Percentiles rank a stretch among this genome's conserved stretches.
phyloP scores from a whole-genome alignment of 768 basidiomycete species.

The Obba rivulosa region DNA sequence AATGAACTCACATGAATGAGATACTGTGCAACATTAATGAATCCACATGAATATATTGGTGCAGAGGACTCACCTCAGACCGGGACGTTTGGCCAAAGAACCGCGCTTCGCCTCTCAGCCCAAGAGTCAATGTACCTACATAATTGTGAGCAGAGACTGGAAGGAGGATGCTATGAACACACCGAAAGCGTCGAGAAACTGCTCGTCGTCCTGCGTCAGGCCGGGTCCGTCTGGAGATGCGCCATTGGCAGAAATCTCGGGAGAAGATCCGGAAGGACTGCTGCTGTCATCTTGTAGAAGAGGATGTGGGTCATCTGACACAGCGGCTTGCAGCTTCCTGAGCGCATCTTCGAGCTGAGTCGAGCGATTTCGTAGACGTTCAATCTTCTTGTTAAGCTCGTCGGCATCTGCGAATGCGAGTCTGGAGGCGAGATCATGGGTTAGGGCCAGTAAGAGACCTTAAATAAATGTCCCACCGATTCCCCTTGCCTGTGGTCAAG shows the following conservation, averaged over 20 bases:
- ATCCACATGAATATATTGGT: background rate
- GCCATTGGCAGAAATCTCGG: background rate
- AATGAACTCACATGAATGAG: slow-evolving; percentile 43
- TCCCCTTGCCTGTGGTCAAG: slow-evolving; percentile 55
- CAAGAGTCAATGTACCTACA: slow-evolving; percentile 53
- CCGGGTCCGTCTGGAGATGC: slow-evolving; percentile 6
- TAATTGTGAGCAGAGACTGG: background rate
- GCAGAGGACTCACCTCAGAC: slow-evolving; percentile 46
- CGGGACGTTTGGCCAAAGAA: slow-evolving; percentile 65
- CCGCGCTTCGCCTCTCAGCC: slow-evolving; percentile 45
- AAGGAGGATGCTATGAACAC: background rate
- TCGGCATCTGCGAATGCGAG: slow-evolving; percentile 64
- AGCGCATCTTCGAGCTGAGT: slow-evolving; percentile 59
- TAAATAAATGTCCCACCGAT: slow-evolving; percentile 38
- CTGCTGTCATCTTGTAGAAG: slow-evolving; percentile 28
- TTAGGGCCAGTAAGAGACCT: background rate
- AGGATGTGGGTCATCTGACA: slow-evolving; percentile 47
- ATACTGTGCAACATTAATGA: slow-evolving; percentile 33
- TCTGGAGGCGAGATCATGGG: slow-evolving; percentile 20
- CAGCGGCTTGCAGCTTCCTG: slow-evolving; percentile 39
- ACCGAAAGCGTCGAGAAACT: slow-evolving; percentile 50
- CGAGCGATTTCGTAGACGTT: slow-evolving; percentile 47
- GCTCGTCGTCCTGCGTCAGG: slow-evolving; percentile 31
- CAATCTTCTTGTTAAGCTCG: slow-evolving; percentile 65
- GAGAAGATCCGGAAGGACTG: background rate